Percentiles rank a stretch among this genome's conserved stretches.
These are phyloP conservation scores for Beauveria caledonica DNA, from an alignment of 2,329 filamentous ascomycete genomes.

Conservation along the genomic window DNA sequence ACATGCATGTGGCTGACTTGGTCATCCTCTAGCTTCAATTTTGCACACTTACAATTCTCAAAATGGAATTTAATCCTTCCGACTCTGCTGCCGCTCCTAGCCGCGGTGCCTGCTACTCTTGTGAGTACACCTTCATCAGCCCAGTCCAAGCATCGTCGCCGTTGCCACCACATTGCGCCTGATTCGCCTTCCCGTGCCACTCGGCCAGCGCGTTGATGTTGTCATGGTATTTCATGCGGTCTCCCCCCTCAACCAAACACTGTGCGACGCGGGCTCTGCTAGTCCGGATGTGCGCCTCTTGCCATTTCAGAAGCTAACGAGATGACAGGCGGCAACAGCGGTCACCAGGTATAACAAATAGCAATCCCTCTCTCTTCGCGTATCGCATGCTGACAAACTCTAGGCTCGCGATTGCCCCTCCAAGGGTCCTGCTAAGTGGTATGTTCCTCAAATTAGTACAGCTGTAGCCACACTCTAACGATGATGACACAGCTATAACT, in stretches of 20 bases:
- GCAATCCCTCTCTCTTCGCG: not conserved
- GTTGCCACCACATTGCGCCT: not conserved
- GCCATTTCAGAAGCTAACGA: not conserved
- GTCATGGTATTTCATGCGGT: too few relatives aligned
- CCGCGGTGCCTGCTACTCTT: slow-evolving; percentile 44
- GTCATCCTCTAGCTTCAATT: not conserved
- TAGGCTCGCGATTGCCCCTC: slow-evolving; percentile 81
- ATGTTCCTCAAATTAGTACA: slow-evolving; percentile 26
- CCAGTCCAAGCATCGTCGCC: not conserved
- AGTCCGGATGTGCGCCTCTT: not conserved
- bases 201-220: too few relatives aligned
- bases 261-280: too few relatives aligned
- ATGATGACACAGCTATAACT: slow-evolving; percentile 62
- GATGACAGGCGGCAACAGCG: slow-evolving; percentile 19
- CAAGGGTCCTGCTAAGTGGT: slow-evolving; percentile 77
- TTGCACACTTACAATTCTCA: slow-evolving; percentile 8
- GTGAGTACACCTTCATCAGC: slow-evolving; percentile 27
- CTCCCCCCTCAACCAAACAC: too few relatives aligned
- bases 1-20: not conserved
- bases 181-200: not conserved
- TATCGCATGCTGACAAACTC: slow-evolving; percentile 15
- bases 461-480: slow-evolving; percentile 16
- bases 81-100: slow-evolving; percentile 14
- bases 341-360: slow-evolving; percentile 17
- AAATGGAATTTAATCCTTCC: slow-evolving; percentile 34